Conservation (phyloP, 768 basidiomycete species). For the Pleurotus platypus region DNA sequence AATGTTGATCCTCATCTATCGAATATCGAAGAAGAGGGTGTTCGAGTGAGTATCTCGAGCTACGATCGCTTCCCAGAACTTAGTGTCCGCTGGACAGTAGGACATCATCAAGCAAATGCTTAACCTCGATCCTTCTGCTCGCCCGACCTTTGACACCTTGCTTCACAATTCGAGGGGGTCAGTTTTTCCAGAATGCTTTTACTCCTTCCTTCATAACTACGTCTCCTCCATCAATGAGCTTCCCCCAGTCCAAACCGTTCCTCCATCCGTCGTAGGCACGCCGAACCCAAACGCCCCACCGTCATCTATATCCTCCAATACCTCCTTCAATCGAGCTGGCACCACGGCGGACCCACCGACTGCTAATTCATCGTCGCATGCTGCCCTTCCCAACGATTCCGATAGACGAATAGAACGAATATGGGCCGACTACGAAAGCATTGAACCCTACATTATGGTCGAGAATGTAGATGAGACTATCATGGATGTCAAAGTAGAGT, state of each 20-base stretch:
- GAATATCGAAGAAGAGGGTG: conserved; percentile 75
- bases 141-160: conserved; percentile 81
- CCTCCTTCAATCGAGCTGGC: conserved; percentile 25
- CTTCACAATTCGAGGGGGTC: conserved; percentile 71
- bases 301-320: conserved; percentile 27
- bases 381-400: conserved; percentile 71
- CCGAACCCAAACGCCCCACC: conserved; percentile 25
- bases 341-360: conserved; percentile 18
- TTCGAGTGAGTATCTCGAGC: conserved; percentile 58
- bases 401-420: conserved; percentile 81
- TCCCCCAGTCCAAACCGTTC: conserved; percentile 36
- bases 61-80: background rate
- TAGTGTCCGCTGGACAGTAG: conserved; percentile 37
- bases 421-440: conserved; percentile 83
- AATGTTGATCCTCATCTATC: conserved; percentile 69
- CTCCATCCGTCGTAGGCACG: conserved; percentile 27
- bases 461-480: conserved; percentile 43
- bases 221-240: conserved; percentile 76
- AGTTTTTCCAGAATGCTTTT: conserved; percentile 91
- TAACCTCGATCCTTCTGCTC: conserved; percentile 64
- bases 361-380: conserved; percentile 24
- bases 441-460: conserved; percentile 64
- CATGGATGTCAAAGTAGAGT: conserved; percentile 51
- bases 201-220: conserved; percentile 92
- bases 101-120: conserved; percentile 89